phyloP scores from a whole-genome alignment of 2,329 filamentous ascomycete genomes.

The Trichoderma arundinaceum region DNA sequence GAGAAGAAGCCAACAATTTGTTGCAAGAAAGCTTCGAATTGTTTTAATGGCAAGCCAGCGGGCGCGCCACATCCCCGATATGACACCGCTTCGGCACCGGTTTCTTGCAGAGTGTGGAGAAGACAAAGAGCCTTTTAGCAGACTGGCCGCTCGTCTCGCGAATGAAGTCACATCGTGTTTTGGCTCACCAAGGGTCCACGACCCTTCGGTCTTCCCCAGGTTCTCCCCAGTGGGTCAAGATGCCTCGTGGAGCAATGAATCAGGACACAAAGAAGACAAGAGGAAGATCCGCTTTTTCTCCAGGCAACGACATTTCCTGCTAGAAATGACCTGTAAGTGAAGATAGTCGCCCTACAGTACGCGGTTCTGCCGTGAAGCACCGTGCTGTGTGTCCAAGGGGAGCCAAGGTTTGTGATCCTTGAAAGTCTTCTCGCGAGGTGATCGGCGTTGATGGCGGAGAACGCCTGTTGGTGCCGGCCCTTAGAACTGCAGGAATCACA shows the following conservation, averaged over 20 bases:
- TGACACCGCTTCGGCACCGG: background rate
- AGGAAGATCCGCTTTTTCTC: slow-evolving; percentile 24
- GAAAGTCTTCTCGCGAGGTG: slow-evolving; percentile 8
- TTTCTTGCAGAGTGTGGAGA: background rate
- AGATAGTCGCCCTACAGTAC: slow-evolving; percentile 23
- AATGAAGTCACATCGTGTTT: slow-evolving; percentile 17
- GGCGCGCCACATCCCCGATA: background rate
- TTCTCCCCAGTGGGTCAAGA: slow-evolving; percentile 14
- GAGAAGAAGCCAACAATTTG: background rate
- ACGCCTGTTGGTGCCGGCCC: slow-evolving; percentile 15
- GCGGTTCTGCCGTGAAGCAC: slow-evolving; percentile 3
- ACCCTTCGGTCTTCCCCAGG: slow-evolving; percentile 15
- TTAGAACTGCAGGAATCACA: slow-evolving; percentile 3
- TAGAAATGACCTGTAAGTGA: background rate
- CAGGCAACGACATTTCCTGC: slow-evolving; percentile 21
- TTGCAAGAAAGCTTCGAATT: background rate
- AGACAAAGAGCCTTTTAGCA: slow-evolving; percentile 18
- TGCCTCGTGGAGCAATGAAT: slow-evolving; percentile 22
- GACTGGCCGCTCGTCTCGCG: background rate
- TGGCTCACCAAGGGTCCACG: slow-evolving; percentile 11
- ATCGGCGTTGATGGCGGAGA: slow-evolving; percentile 25
- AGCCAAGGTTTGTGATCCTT: slow-evolving; percentile 17
- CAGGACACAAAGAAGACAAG: slow-evolving; percentile 9
- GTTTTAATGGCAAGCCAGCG: background rate
- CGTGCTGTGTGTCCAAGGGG: slow-evolving; percentile 9